Evolutionary conservation across 2,329 filamentous ascomycete genomes (phyloP).

Genomic region (Penicillium corylophilum): DNA sequence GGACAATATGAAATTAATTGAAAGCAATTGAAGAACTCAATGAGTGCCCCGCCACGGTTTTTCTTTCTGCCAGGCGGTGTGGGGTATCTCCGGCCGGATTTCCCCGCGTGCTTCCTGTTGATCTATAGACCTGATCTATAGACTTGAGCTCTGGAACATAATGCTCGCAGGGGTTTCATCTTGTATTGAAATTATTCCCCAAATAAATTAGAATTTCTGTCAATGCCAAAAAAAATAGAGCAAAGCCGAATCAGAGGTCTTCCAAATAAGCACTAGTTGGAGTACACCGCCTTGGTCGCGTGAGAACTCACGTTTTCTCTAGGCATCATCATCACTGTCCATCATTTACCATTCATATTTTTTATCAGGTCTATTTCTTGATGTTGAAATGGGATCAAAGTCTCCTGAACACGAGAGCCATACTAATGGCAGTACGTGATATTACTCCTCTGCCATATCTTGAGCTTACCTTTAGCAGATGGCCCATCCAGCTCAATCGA

Average conservation of each 20-base stretch:
- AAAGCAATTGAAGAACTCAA: neutral
- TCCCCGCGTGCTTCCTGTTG: constrained; percentile 2
- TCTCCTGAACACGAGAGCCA: constrained; percentile 39
- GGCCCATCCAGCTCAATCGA: constrained; percentile 24
- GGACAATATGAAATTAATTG: constrained; percentile 5
- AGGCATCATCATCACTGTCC: neutral
- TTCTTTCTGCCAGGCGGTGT: constrained; percentile 28
- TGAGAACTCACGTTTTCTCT: neutral
- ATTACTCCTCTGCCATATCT: neutral
- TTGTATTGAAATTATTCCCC: neutral
- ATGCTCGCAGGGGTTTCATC: neutral
- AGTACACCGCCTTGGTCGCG: neutral
- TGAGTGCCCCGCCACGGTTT: constrained; percentile 27
- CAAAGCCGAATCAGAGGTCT: neutral
- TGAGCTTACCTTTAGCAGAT: constrained; percentile 17
- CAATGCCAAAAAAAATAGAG: too few species aligned
- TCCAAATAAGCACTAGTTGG: neutral
- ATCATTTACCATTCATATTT: neutral
- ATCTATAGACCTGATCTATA: neutral
- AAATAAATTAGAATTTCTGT: neutral
- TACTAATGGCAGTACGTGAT: constrained; percentile 32
- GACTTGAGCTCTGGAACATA: neutral
- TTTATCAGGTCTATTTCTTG: constrained; percentile 2
- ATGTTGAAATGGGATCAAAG: constrained; percentile 44
- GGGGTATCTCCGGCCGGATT: constrained; percentile 13